A percentile compares a stretch with the other conserved stretches of the same genome.
Evolutionary conservation across 2,329 filamentous ascomycete species (phyloP).

Genomic region (Ophiostoma triangulosporum): DNA sequence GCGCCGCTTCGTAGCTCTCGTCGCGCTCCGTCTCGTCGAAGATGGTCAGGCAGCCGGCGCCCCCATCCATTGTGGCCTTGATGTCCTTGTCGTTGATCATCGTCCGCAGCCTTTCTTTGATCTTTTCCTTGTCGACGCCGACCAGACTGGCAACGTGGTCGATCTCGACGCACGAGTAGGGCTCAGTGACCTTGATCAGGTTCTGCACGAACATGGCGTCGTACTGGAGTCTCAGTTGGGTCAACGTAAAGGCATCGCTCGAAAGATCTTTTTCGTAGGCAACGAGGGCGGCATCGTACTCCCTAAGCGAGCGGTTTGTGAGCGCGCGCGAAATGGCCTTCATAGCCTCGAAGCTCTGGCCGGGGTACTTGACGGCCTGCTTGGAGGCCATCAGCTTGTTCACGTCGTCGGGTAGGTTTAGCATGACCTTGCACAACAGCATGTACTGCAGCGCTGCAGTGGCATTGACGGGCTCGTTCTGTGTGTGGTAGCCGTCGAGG

Average conservation of each 20-base stretch:
- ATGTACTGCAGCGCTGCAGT: slow-evolving; percentile 98
- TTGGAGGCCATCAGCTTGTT: slow-evolving; percentile 90
- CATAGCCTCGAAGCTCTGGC: slow-evolving; percentile 95
- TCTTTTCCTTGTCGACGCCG: slow-evolving; percentile 85
- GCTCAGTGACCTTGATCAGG: slow-evolving; percentile 98
- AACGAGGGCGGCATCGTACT: slow-evolving; percentile 87
- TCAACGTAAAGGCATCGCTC: slow-evolving; percentile 89
- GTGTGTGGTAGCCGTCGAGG: slow-evolving; percentile 87
- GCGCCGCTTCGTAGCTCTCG: slow-evolving; percentile 82
- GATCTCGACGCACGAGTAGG: slow-evolving; percentile 93
- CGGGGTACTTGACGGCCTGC: slow-evolving; percentile 91
- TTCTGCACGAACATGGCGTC: slow-evolving; percentile 99
- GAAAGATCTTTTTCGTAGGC: slow-evolving; percentile 89
- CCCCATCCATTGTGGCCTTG: slow-evolving; percentile 91
- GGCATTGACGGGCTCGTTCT: slow-evolving; percentile 79
- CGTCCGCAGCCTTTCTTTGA: slow-evolving; percentile 95
- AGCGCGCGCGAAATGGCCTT: slow-evolving; percentile 95
- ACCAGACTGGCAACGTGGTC: slow-evolving; percentile 97
- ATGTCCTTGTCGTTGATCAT: slow-evolving; percentile 99
- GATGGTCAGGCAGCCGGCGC: slow-evolving; percentile 92
- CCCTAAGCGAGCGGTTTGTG: slow-evolving; percentile 86
- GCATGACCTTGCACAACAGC: slow-evolving; percentile 99
- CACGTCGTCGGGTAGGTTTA: slow-evolving; percentile 93
- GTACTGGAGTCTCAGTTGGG: slow-evolving; percentile 88
- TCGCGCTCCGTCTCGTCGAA: slow-evolving; percentile 92